phyloP scores from a whole-genome alignment of 2,329 filamentous ascomycete genomes.

The Neofusicoccum kwambonambiense region DNA sequence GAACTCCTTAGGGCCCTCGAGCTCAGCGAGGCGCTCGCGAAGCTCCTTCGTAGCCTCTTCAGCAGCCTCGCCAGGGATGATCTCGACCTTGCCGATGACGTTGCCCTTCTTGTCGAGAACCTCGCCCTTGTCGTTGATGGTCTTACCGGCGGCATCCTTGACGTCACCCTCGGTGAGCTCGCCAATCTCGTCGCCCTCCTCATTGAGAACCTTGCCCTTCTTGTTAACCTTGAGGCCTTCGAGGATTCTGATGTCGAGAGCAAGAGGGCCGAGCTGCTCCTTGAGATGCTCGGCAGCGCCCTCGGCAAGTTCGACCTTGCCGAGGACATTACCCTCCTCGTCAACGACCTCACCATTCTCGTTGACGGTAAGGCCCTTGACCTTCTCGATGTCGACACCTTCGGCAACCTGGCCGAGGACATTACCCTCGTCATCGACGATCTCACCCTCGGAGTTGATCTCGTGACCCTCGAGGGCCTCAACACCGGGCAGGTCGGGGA shows the following conservation, averaged over 20 bases:
- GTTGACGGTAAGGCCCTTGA: slow-evolving; percentile 51
- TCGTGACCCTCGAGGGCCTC: slow-evolving; percentile 52
- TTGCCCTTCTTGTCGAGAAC: slow-evolving; percentile 52
- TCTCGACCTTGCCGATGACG: slow-evolving; percentile 49
- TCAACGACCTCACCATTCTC: slow-evolving; percentile 53
- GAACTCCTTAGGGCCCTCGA: slow-evolving; percentile 32
- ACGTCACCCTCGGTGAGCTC: slow-evolving; percentile 49
- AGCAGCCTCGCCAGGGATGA: slow-evolving; percentile 50
- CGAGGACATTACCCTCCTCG: slow-evolving; percentile 51
- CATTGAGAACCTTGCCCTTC: slow-evolving; percentile 54
- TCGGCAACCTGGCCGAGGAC: slow-evolving; percentile 50
- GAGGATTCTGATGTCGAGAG: slow-evolving; percentile 48
- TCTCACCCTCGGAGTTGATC: slow-evolving; percentile 50
- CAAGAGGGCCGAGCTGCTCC: slow-evolving; percentile 35
- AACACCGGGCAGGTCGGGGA: slow-evolving; percentile 50
- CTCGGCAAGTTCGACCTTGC: slow-evolving; percentile 51
- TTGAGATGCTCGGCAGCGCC: slow-evolving; percentile 49
- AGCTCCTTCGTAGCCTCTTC: slow-evolving; percentile 50
- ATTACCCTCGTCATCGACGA: slow-evolving; percentile 50
- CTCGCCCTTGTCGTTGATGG: slow-evolving; percentile 51
- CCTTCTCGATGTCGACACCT: slow-evolving; percentile 43
- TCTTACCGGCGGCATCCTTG: slow-evolving; percentile 46
- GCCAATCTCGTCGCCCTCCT: slow-evolving; percentile 52
- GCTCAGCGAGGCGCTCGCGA: slow-evolving; percentile 46
- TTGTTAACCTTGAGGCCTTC: slow-evolving; percentile 58